A percentile compares a stretch with the other conserved stretches of the same genome.
Conservation (phyloP, 257 asterid species). For the Penstemon barbatus region DNA sequence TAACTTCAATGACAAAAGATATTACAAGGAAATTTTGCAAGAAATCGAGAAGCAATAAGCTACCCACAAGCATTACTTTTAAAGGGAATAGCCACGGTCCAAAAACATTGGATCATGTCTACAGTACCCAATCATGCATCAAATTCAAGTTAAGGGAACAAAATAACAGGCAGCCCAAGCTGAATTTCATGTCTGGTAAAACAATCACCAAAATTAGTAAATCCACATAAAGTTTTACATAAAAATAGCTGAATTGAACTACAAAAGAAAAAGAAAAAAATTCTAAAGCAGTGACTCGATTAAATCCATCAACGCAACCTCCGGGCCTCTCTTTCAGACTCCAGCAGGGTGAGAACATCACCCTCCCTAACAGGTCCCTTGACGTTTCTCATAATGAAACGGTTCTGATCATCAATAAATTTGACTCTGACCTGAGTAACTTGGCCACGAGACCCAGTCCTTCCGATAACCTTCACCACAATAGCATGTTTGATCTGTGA, state of each 20-base stretch:
- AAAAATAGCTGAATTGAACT: constrained; percentile 4
- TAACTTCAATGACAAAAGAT: no score
- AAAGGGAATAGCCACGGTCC: no score
- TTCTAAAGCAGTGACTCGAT: neutral
- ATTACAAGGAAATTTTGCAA: no score
- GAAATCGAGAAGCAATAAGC: no score
- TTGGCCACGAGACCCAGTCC: constrained; percentile 48
- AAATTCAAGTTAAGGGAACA: constrained; percentile 16
- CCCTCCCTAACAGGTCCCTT: constrained; percentile 48
- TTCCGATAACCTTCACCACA: constrained; percentile 42
- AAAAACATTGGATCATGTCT: no score
- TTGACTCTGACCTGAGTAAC: constrained; percentile 47
- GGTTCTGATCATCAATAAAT: constrained; percentile 42
- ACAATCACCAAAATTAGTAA: constrained; percentile 4
- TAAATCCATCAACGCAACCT: constrained; percentile 35
- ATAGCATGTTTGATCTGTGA: constrained; percentile 48
- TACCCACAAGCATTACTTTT: no score
- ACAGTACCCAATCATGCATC: neutral
- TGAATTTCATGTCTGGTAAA: constrained; percentile 7
- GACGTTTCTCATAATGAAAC: constrained; percentile 46
- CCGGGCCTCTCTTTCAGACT: constrained; percentile 48
- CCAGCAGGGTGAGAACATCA: constrained; percentile 43
- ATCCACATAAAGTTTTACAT: neutral
- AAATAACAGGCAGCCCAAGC: neutral
- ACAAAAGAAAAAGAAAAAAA: constrained; percentile 16